Percentiles rank a stretch among this genome's conserved stretches.
Evolutionary conservation across 192 early-diverging fungal genomes (phyloP).

Genomic region (Oehlia diaphana): DNA sequence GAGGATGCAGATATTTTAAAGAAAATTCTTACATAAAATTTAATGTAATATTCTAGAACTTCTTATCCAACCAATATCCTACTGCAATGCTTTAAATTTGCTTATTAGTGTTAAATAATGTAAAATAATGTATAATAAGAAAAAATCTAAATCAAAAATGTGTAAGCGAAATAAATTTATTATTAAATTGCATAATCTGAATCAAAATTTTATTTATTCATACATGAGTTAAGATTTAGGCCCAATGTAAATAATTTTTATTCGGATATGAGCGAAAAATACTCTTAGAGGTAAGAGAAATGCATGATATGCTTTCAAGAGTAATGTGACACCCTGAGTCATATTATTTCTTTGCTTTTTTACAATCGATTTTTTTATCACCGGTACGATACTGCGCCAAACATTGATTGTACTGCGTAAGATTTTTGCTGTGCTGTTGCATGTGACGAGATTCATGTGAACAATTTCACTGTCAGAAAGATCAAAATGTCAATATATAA

Average conservation of each 20-base stretch:
- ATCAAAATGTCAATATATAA: too few species aligned
- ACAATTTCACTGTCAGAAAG: too few species aligned
- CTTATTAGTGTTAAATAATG: neutral
- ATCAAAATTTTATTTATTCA: neutral
- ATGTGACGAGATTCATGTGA: constrained; percentile 1
- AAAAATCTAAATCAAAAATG: neutral
- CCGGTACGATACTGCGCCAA: neutral
- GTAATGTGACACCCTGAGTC: too few species aligned
- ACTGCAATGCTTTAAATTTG: neutral
- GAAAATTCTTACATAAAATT: neutral
- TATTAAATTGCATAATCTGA: neutral
- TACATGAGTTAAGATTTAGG: too few species aligned
- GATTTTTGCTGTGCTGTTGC: constrained; percentile 4
- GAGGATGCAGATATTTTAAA: neutral
- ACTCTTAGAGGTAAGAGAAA: too few species aligned
- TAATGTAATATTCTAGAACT: neutral
- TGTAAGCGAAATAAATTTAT: neutral
- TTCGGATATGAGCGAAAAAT: too few species aligned
- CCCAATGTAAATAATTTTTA: too few species aligned
- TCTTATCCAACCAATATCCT: constrained; percentile 1
- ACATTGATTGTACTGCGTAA: neutral
- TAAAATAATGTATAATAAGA: neutral
- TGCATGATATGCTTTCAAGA: too few species aligned
- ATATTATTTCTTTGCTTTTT: too few species aligned
- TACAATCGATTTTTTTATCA: too few species aligned